Conservation (phyloP, 176 grass and related monocot genomes). For the Lolium multiflorum region DNA sequence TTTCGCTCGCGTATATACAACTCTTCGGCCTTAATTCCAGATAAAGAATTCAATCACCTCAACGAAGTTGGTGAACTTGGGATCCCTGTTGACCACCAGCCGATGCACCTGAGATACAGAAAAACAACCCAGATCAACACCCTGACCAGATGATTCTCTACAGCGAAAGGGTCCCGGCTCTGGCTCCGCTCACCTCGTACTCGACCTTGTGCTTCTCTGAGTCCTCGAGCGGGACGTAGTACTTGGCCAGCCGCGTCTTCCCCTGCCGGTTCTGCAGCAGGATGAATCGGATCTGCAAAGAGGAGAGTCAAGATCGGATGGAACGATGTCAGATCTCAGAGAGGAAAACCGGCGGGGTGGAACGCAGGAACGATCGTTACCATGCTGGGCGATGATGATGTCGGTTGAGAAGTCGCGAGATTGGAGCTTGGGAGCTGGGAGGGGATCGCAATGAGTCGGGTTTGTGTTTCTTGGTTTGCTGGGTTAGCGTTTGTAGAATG, state of each 20-base stretch:
- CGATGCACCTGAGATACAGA: constrained; percentile 74
- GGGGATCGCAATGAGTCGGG: not conserved
- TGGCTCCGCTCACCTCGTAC: constrained; percentile 71
- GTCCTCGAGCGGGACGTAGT: constrained; percentile 96
- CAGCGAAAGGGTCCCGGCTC: not conserved
- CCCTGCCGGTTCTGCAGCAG: constrained; percentile 96
- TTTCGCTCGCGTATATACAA: not conserved
- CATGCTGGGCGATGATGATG: constrained; percentile 31
- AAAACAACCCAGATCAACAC: constrained; percentile 16
- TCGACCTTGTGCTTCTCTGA: constrained; percentile 99
- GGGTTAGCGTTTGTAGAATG: not conserved
- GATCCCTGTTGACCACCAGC: constrained; percentile 91
- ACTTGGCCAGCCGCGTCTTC: constrained; percentile 97
- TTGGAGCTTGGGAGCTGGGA: not conserved
- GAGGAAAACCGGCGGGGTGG: not conserved
- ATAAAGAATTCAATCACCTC: constrained; percentile 63
- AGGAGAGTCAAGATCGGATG: not conserved
- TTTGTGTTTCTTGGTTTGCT: constrained; percentile 1
- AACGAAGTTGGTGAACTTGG: constrained; percentile 98
- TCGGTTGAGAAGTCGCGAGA: constrained; percentile 11
- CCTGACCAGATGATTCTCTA: constrained; percentile 24
- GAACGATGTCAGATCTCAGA: not conserved
- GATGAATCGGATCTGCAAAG: constrained; percentile 89
- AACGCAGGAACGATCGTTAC: constrained; percentile 29
- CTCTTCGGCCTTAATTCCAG: not conserved